A percentile compares a stretch with the other conserved stretches of the same genome.
Evolutionary conservation across 257 asterid genomes (phyloP).

Genomic region (Solanum sejunctum): DNA sequence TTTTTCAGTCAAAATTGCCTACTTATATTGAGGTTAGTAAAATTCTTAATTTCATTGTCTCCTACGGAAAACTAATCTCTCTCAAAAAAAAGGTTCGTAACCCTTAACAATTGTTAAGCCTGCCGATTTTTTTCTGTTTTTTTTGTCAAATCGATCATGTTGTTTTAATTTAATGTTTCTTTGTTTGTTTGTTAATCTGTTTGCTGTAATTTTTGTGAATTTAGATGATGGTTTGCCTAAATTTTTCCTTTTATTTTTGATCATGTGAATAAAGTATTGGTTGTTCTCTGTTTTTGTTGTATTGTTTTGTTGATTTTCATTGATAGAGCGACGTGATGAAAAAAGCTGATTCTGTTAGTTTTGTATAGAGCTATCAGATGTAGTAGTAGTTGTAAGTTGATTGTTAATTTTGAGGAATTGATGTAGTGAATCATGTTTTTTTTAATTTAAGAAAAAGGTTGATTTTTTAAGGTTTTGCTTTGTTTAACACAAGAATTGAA

Average conservation of each 20-base stretch:
- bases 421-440: neutral
- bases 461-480: neutral
- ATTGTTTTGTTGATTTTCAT: neutral
- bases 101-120: neutral
- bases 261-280: neutral
- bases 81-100: conserved; percentile 8
- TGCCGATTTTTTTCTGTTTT: neutral
- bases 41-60: neutral
- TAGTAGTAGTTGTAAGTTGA: neutral
- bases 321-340: neutral
- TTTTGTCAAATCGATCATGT: neutral
- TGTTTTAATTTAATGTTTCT: neutral
- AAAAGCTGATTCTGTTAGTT: neutral
- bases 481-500: neutral
- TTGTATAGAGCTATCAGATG: neutral
- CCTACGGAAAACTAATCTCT: neutral
- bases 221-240: neutral
- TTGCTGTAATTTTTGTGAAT: neutral
- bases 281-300: neutral
- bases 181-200: neutral
- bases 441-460: neutral
- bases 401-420: neutral
- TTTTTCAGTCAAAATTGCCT: neutral
- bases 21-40: neutral
- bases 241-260: neutral